Evolutionary conservation across 768 basidiomycete species (phyloP), one percentile per base, ranked within the genome.

Genomic region (Dioszegia aurantiaca): DNA sequence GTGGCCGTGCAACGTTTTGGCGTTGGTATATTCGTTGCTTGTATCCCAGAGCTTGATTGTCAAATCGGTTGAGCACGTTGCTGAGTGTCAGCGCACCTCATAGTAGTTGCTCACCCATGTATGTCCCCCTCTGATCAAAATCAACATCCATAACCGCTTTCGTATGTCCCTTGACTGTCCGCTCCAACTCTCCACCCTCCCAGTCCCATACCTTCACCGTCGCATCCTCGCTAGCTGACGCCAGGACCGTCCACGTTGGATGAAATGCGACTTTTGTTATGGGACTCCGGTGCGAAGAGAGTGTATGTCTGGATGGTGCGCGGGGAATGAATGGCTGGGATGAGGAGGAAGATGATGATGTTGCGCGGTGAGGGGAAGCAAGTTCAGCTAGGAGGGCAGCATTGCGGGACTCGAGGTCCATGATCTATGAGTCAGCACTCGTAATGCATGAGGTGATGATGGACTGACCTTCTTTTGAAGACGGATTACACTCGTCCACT

Each of bases 151-250:
- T 84, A 27, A 93, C 86, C 19, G 86, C 84, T 73, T 88, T 89
- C 31, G 91, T 93, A 79, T 94, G 91, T 6, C 90, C 89, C 77
- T 92, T 93, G 58, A 93, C 77, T 10, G 91, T 93, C 63, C 89
- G 79, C 77, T 94, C 91, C 74, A 91, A 88, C 66, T 93, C 90
- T 40, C 91, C 91, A 28, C 88, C 87, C 75, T 94, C 91, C 90
- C 90, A 94, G 68, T 94, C 91, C 90, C 91, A 93, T 45, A 93
- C 85, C 80, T 93, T 93, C 65, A 93, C 82, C 0, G 86, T 91
- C 49, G 89, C 82, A 72, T 94, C 91, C 71, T 90, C 90, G 65
- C 88, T 90, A 14, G 89, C 89, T 37, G 86, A 87, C 21, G 87
- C 91, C 42, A 93, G 77, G 8, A 89, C 79, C 27, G 86, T 88